These are phyloP conservation scores for Globisporangium carolinianum DNA, from an alignment of 352 stramenopile genomes.

Conservation along the genomic window DNA sequence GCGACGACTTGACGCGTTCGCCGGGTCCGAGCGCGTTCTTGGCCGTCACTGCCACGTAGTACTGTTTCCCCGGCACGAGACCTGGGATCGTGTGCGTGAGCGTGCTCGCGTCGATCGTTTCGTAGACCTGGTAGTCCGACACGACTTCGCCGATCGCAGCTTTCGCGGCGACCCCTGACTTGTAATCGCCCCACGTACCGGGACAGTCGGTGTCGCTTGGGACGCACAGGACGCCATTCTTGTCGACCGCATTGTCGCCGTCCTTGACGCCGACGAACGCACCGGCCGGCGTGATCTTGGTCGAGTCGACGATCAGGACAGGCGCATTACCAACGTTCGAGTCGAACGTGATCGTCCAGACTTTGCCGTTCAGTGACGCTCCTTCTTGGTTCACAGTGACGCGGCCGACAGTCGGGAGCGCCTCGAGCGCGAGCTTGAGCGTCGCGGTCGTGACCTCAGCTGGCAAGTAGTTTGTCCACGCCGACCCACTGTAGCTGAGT, in stretches of 20 bases:
- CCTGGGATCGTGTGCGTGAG: constrained; percentile 62
- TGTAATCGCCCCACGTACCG: constrained; percentile 37
- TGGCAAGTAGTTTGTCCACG: constrained; percentile 63
- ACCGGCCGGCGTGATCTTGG: constrained; percentile 40
- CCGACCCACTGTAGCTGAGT: constrained; percentile 64
- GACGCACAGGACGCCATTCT: constrained; percentile 31
- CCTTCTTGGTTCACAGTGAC: constrained; percentile 33
- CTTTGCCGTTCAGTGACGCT: constrained; percentile 28
- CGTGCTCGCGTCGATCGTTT: constrained; percentile 50
- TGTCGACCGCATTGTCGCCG: constrained; percentile 69
- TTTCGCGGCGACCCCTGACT: constrained; percentile 24
- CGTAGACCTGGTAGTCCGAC: constrained; percentile 59
- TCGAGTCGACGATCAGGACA: constrained; percentile 39
- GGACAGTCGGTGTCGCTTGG: constrained; percentile 36
- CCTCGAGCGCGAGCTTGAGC: constrained; percentile 49
- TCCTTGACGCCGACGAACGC: constrained; percentile 61
- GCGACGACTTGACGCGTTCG: constrained; percentile 29
- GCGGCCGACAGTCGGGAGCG: constrained; percentile 54
- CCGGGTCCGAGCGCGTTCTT: constrained; percentile 79
- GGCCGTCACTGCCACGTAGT: constrained; percentile 84
- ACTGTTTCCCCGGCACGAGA: constrained; percentile 65
- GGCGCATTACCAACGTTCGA: constrained; percentile 57
- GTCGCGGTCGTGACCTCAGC: constrained; percentile 25
- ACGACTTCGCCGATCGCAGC: constrained; percentile 44
- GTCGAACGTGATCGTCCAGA: constrained; percentile 81